phyloP scores from a whole-genome alignment of 192 early-diverging fungal species.

The Coemansia aciculifera region DNA sequence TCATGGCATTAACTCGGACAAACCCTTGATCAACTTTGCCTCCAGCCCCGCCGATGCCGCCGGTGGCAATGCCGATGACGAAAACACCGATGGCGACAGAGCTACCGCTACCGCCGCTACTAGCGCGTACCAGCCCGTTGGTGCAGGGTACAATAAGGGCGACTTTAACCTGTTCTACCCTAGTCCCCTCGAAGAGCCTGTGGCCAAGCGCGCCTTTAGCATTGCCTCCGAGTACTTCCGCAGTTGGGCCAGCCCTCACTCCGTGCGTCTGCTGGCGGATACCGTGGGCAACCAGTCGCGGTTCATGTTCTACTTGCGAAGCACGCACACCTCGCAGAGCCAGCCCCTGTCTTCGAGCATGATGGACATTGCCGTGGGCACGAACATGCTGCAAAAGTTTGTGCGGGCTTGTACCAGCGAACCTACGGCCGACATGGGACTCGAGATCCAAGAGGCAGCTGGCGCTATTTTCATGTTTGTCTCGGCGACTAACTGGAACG shows the following conservation, averaged over 20 bases:
- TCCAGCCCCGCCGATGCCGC: slow-evolving; percentile 9
- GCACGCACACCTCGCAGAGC: slow-evolving; percentile 52
- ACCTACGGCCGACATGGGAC: slow-evolving; percentile 36
- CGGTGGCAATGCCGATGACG: slow-evolving; percentile 29
- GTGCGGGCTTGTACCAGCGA: slow-evolving; percentile 59
- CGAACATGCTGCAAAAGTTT: slow-evolving; percentile 43
- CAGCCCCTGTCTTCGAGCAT: slow-evolving; percentile 30
- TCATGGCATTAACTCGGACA: slow-evolving; percentile 38
- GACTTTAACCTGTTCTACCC: slow-evolving; percentile 48
- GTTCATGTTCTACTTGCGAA: slow-evolving; percentile 41
- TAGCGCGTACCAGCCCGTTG: slow-evolving; percentile 14
- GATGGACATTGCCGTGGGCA: slow-evolving; percentile 37
- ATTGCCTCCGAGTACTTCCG: slow-evolving; percentile 52
- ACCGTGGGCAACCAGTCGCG: slow-evolving; percentile 47
- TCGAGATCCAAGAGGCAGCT: slow-evolving; percentile 81
- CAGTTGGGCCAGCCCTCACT: slow-evolving; percentile 37
- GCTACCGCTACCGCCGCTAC: slow-evolving; percentile 23
- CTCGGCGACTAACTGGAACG: slow-evolving; percentile 86
- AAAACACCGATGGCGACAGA: slow-evolving; percentile 1
- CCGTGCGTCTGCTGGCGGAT: slow-evolving; percentile 45
- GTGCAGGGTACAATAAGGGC: slow-evolving; percentile 39
- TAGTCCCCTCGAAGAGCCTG: slow-evolving; percentile 45
- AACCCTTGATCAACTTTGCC: slow-evolving; percentile 21
- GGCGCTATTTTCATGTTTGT: slow-evolving; percentile 83
- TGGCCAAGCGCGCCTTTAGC: slow-evolving; percentile 54